phyloP scores from a whole-genome alignment of 768 basidiomycete species.

The Asterophora parasitica region DNA sequence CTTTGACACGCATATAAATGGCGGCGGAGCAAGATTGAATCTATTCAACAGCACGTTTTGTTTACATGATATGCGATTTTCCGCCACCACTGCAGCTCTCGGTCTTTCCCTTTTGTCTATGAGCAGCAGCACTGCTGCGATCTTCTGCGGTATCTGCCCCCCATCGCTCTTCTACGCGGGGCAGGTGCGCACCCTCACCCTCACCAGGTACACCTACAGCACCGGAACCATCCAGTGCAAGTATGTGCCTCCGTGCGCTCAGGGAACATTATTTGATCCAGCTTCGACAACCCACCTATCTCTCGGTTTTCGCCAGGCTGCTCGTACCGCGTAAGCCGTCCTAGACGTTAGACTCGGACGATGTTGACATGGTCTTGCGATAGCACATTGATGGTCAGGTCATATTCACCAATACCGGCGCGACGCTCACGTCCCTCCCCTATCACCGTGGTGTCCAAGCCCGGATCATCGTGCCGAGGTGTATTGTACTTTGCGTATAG shows the following conservation, averaged over 20 bases:
- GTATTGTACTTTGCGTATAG: no score
- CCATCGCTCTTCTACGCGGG: conserved; percentile 8
- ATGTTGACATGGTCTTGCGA: no score
- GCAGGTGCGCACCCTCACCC: conserved; percentile 8
- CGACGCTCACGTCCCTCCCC: not conserved
- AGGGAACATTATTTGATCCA: not conserved
- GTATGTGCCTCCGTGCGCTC: conserved; percentile 1
- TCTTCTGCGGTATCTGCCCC: conserved; percentile 12
- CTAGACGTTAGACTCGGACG: no score
- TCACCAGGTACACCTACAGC: conserved; percentile 6
- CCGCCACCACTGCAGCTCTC: not conserved
- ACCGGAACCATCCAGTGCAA: conserved; percentile 10
- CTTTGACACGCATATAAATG: no score
- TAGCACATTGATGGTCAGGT: conserved; percentile 10
- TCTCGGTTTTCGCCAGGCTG: conserved; percentile 6
- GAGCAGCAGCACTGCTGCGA: conserved; percentile 1
- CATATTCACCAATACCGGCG: conserved; percentile 11
- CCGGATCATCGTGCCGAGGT: not conserved
- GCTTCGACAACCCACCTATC: conserved; percentile 7
- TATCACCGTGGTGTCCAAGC: not conserved
- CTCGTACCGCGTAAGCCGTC: conserved; percentile 1
- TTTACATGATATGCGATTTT: not conserved
- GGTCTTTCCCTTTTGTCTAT: not conserved
- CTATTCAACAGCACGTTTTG: no score
- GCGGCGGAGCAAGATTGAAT: no score